Base-by-base conservation (phyloP, 73 alveolate genomes). In the Paramecium octaurelia region DNA sequence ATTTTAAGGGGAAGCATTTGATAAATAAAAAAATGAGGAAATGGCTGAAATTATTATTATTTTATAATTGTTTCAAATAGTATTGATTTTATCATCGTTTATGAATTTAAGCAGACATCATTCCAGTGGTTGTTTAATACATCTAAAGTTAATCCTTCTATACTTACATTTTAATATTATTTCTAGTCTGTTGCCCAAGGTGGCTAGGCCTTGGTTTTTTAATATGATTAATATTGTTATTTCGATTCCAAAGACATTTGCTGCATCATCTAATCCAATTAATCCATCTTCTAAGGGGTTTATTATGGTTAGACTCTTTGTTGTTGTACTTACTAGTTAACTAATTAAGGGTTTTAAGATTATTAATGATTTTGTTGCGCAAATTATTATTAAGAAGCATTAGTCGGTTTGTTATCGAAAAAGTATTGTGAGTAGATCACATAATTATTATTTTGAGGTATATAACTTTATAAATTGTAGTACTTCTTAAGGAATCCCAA, bases 401-500 rank as follows among this genome's bases (percentile, higher is more conserved):
- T 80, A 14, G 24, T 27, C 46, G 27, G 31, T 64, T 10, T 14
- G 12, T 31, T 64, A 42, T 76, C 87, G 31, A 27, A 27, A 85
- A 98, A 98, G 93, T 97, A 98, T 64, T 95, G 96, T 54, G 95
- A 92, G 77, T 92, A 98, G 18, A 98, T 97, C 10, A 97, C 99
- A 73, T 64, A 98, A 92, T 98, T 98, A 93, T 98, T 98, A 88
- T 97, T 97, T 92, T 98, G 96, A 21, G 98, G 99, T 6, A 97
- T 98, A 93, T 95, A 97, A 85, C 91, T 95, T 46, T 77, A 64
- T 68, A 98, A 93, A 29, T 95, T 96, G 93, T 96, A 98, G 92
- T 98, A 97, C 85, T 97, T 98, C 44, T 95, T 95, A 23, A 98
- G 93, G 93, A 98, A 98, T 43, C 96, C 95, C 58, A 96, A 43